Percentiles rank a stretch among this genome's conserved stretches.
Evolutionary conservation across 1,284 basidiomycete species (phyloP).

Genomic region (Ceraceosorus bombacis): DNA sequence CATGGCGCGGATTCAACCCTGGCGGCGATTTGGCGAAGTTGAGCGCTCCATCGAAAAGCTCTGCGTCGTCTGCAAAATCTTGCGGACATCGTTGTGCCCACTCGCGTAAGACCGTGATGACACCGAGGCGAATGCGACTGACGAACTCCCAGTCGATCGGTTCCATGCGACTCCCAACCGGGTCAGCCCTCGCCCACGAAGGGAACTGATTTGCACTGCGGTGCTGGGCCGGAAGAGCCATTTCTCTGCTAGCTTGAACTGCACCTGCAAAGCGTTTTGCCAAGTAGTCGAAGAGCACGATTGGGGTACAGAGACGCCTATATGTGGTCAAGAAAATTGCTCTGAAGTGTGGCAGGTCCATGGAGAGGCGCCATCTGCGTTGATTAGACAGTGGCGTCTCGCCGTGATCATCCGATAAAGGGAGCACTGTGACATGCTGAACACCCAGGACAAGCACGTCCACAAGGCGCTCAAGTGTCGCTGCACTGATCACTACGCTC

Average conservation of each 20-base stretch:
- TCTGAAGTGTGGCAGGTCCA: slow-evolving; percentile 35
- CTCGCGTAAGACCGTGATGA: slow-evolving; percentile 25
- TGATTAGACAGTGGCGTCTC: slow-evolving; percentile 14
- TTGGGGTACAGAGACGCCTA: slow-evolving; percentile 29
- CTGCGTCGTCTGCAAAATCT: slow-evolving; percentile 40
- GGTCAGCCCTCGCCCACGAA: slow-evolving; percentile 29
- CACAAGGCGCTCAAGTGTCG: slow-evolving; percentile 37
- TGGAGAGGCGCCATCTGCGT: slow-evolving; percentile 23
- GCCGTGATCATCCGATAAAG: slow-evolving; percentile 13
- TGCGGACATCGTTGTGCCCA: slow-evolving; percentile 40
- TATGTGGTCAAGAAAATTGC: slow-evolving; percentile 39
- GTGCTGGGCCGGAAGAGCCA: slow-evolving; percentile 25
- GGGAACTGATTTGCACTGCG: slow-evolving; percentile 38
- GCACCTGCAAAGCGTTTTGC: slow-evolving; percentile 38
- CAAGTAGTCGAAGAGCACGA: slow-evolving; percentile 40
- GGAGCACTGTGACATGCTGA: slow-evolving; percentile 21
- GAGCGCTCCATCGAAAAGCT: slow-evolving; percentile 29
- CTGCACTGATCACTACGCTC: slow-evolving; percentile 34
- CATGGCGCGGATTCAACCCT: not conserved
- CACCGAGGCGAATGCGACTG: slow-evolving; percentile 32
- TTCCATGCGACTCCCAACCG: slow-evolving; percentile 23
- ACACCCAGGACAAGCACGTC: slow-evolving; percentile 45
- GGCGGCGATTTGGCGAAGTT: slow-evolving; percentile 18
- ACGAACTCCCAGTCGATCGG: slow-evolving; percentile 39
- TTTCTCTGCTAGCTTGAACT: slow-evolving; percentile 38